Evolutionary conservation across 140 eudicot species (phyloP), one percentile per base, ranked within the genome.

Genomic region (Erigeron philadelphicus): DNA sequence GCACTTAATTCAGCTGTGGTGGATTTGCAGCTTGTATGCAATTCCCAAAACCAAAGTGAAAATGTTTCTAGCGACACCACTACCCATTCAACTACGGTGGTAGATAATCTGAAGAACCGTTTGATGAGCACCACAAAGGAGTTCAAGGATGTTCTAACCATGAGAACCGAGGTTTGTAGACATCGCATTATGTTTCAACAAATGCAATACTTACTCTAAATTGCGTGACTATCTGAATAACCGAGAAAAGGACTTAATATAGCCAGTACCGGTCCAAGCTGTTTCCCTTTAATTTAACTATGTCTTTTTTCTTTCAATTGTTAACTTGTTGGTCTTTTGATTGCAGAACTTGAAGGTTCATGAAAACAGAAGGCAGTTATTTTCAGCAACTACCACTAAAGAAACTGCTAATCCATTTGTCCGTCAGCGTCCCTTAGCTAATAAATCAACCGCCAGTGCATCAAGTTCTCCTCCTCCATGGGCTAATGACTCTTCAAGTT

Each of bases 371-470:
- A 80, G 96, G 66, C 98, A 91, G 74, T 75, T 91, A 76, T 88
- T 85, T 76, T 82, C 96, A 42, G 76, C 98, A 65, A 80, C 81
- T 21, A 78, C 79, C 45, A 76, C 96, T 19, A 91, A 88, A 80
- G 95, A 88, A 56, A 52, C 89, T 1, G 50, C 85, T 56, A 88
- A 88, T 72, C 95, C 98, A 25, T 91, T 91, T 77, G 85, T 88
- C 41, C 96, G 98, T n/a, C 98, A 91, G 70, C 95, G 98, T 11
- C 96, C 96, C n/a, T 71, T 88, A 62, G 85, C 95, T 64, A 56
- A 78, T 52, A 84, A 47, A 64, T 73, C 95, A 43, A 65, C 85
- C 45, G 75, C 90, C 21, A 54, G 78, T 63, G 61, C 89, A 61
- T 77, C 95, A 52, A 72, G 68, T 63, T 71, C 96, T 42, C 92